Evolutionary conservation across 768 basidiomycete genomes (phyloP), one percentile per base, ranked within the genome.

Genomic region (Termitomyces sp.): DNA sequence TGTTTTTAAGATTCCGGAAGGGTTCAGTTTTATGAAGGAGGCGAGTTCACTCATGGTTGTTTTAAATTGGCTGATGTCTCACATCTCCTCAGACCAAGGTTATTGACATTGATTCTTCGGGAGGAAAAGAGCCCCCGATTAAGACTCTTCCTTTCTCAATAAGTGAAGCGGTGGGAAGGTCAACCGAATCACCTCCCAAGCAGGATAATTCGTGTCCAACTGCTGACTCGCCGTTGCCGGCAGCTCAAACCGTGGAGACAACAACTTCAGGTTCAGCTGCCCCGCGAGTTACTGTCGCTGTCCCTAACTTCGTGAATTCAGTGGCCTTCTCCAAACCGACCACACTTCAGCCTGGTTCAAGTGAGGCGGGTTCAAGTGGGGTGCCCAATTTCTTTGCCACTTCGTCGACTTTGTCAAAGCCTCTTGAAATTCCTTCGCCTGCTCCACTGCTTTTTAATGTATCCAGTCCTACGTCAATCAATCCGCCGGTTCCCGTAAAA

Each of bases 91-190:
- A 78, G 77, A 61, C 65, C 33, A 59, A 67, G 9, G 66, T 74
- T 10, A 64, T 80, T 35, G 61, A 74, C 45, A 74, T 76, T 36
- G 78, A 80, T 60, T 24, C 72, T 14, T 65, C 74, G 2, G 68
- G 70, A 18, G 80, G 80, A 16, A 85, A 84, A 65, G 88, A 89
- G 59, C 84, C 85, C n/a, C 87, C 87, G 0, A 83, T 88, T 54
- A 47, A 75, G 32, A 73, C 80, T 8, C 72, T 88, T 54, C 89
- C 87, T 10, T 88, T 87, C 68, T 88, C 86, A 9, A 74, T 88
- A 53, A 69, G 73, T n/a, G 78, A 75, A 63, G 61, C 77, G 8
- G 54, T 63, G 6, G 51, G 61, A 18, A 60, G 64, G 4, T 61
- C 66, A 38, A 47, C 54, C 13, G 61, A 64, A 1, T 63, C 66